These are phyloP conservation scores for Penicillium lividum DNA, from an alignment of 495 filamentous ascomycete genomes.

Conservation along the genomic window DNA sequence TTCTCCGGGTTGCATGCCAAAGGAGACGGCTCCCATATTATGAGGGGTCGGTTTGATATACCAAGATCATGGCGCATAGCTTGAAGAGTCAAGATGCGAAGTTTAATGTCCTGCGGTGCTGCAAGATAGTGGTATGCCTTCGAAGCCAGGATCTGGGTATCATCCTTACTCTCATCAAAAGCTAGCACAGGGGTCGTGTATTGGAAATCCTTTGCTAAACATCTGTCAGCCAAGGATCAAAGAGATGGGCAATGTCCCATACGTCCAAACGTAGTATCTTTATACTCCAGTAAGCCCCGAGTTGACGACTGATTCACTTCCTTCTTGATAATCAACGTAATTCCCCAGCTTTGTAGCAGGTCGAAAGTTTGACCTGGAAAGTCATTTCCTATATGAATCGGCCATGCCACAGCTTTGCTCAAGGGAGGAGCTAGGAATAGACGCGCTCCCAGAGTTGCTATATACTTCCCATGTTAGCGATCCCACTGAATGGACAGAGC, in stretches of 20 bases:
- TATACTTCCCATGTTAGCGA: neutral
- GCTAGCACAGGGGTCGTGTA: slow-evolving; percentile 63
- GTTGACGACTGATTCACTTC: slow-evolving; percentile 63
- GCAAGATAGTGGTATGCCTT: slow-evolving; percentile 74
- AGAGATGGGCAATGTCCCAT: neutral
- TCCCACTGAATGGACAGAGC: neutral
- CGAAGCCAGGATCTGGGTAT: slow-evolving; percentile 12
- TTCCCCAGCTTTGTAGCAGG: slow-evolving; percentile 63
- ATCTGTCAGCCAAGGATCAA: slow-evolving; percentile 6
- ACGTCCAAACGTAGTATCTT: slow-evolving; percentile 46
- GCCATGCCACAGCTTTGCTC: slow-evolving; percentile 66
- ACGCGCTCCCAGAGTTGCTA: slow-evolving; percentile 38
- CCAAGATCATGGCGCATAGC: slow-evolving; percentile 11
- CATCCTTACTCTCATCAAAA: slow-evolving; percentile 13
- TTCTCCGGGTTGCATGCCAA: slow-evolving; percentile 28
- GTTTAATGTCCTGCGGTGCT: slow-evolving; percentile 55
- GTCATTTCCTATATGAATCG: slow-evolving; percentile 78
- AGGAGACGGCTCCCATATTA: slow-evolving; percentile 43
- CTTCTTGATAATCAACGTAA: slow-evolving; percentile 64
- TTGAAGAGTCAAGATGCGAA: slow-evolving; percentile 12
- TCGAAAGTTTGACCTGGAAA: slow-evolving; percentile 62
- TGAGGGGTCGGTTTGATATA: slow-evolving; percentile 23
- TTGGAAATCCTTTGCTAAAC: slow-evolving; percentile 62
- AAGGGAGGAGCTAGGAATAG: slow-evolving; percentile 25
- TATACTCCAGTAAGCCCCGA: slow-evolving; percentile 35